Base-by-base conservation (phyloP, 208 protist species). In the Wallacemonas rigidus region DNA sequence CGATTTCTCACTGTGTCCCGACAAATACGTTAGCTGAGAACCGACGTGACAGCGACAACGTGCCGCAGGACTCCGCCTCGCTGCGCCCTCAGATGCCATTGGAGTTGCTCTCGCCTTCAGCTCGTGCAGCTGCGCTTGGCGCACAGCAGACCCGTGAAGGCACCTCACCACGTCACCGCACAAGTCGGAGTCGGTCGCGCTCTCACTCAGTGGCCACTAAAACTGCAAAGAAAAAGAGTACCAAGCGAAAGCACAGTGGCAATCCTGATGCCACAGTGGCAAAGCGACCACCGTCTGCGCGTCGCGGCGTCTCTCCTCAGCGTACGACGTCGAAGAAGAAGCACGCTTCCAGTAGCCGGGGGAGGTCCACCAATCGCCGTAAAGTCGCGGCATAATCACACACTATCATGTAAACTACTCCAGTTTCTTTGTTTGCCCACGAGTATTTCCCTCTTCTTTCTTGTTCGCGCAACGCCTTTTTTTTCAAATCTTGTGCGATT, bases 31-130 rank as follows among this genome's bases (percentile, higher is more conserved):
- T 50, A 17, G 45, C 45, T 50, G 60, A 65, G 6, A 65, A 35
- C 60, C 60, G 43, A 36, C 60, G 60, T 65, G 60, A 65, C 39
- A 65, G 60, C n/a, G 60, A 65, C 43, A 50, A 15, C 53, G 53
- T 51, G 60, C 38, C 5, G 47, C 41, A 65, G 60, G 41, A 65
- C 36, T 1, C 60, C 15, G 36, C 56, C 8, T 62, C 56, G 36
- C 50, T 38, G 8, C 60, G 60, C 36, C 60, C 60, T 51, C 41
- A 45, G 11, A n/a, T 65, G 17, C 60, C 60, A 15, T 48, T 65
- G 12, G 60, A 65, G 60, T 41, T 65, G 17, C 60, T 65, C 60
- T 65, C 60, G 14, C 60, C 60, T 26, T 4, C 60, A 26, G 60
- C 60, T 12, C 60, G 43, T 9, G 60, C 60, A 3, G 60, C 12